Evolutionary conservation across 345 rosid genomes (phyloP), one percentile per base, ranked within the genome.

Genomic region (Noccaea bulbosa): DNA sequence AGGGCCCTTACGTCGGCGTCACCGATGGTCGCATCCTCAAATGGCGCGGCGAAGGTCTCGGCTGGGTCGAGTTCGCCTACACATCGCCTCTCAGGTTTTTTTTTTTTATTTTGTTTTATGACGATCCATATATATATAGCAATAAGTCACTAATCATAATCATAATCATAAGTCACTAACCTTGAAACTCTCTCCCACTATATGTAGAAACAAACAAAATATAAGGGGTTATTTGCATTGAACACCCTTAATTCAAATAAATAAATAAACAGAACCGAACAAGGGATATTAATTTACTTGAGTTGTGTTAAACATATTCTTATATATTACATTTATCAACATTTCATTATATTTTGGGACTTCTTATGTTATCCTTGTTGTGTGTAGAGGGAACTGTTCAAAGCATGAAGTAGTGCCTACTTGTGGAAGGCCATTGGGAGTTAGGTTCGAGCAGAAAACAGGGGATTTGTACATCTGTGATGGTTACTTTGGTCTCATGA

Each of bases 381-480:
- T 58, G 8, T 38, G 57, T 37, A 86, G 91, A 84, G 72, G 80
- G 74, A 77, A 84, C 6, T 90, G 96, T 62, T 73, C 51, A 20
- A 65, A 1, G 73, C 84, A 57, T 79, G 56, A 70, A 44, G 46
- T 71, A 78, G 97, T 85, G 72, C 86, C 86, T 52, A 41, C 73
- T 3, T 90, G 97, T 79, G 97, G 94, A 48, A 88, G 97, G 69
- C 92, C 94, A 10, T 53, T 90, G 40, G 94, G 97, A 32, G 66
- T 90, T 34, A 79, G 74, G 41, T 90, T 88, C 14, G 82, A 86
- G 69, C 79, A 81, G 47, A 80, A 72, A 77, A 82, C 86, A 0
- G 92, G 97, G 65, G 89, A 86, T 63, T 85, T 90, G 40, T 90
- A 90, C 77, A 86, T 86, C 10, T 88, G 90, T 1, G 97, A 90